Conservation (phyloP, 345 rosid genomes). For the Eutrema heterophyllum region DNA sequence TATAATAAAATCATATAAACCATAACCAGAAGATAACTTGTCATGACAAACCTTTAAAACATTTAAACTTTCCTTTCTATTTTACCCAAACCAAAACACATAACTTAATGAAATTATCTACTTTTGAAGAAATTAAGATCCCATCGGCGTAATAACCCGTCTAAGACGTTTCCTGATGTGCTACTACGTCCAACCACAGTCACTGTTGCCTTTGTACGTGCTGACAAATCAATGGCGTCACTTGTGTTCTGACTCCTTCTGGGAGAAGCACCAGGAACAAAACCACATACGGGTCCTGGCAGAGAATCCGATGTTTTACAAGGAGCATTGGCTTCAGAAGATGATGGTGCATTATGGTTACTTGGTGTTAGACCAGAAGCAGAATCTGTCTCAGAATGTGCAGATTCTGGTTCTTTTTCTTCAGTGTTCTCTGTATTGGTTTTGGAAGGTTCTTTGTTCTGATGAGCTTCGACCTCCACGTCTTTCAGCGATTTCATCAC, state of each 20-base stretch:
- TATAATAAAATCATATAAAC: conserved; percentile 4
- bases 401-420: conserved; percentile 27
- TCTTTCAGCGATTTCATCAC: conserved; percentile 66
- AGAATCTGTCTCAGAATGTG: conserved; percentile 30
- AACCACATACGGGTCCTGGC: conserved; percentile 29
- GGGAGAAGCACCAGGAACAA: conserved; percentile 25
- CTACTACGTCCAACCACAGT: conserved; percentile 62
- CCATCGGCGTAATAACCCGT: conserved; percentile 82
- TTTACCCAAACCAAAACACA: conserved; percentile 37
- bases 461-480: conserved; percentile 35
- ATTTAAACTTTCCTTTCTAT: conserved; percentile 15
- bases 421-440: conserved; percentile 20
- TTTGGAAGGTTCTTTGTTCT: conserved; percentile 30
- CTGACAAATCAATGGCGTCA: conserved; percentile 54
- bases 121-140: conserved; percentile 73
- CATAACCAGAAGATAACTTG: conserved; percentile 9
- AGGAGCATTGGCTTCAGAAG: conserved; percentile 11
- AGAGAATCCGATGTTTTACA: conserved; percentile 15
- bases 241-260: conserved; percentile 29
- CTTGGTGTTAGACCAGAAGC: conserved; percentile 18
- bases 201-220: conserved; percentile 70
- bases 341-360: conserved; percentile 8
- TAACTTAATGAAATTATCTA: conserved; percentile 32
- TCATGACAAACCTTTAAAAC: conserved; percentile 14
- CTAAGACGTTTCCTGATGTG: conserved; percentile 64